Base-by-base conservation (phyloP, 192 early-diverging fungal species). In the Martensiomyces pterosporus region DNA sequence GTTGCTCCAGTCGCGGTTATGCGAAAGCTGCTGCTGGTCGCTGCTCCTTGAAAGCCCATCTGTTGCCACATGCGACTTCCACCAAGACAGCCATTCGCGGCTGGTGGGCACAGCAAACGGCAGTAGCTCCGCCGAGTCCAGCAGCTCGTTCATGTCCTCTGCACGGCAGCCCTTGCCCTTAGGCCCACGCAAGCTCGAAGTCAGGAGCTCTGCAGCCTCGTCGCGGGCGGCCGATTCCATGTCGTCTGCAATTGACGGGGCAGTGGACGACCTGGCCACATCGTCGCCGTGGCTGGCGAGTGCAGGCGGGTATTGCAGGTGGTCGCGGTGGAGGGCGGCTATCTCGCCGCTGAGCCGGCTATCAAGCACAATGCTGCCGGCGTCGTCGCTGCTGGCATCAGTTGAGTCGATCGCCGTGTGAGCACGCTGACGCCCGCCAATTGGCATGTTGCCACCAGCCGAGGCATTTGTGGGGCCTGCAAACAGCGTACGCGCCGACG, bases 61-160 rank as follows among this genome's bases (percentile, higher is more conserved):
- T 2, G 16, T 24, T 2, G 44, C 9, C 5, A 26, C 42, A 1
- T 46, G 49, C 14, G 44, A 37, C 47, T 54, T 54, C 74, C 74
- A 76, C 74, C 74, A 76, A 24, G 47, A 14, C 27, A 63, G 53
- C 67, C 67, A 66, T 36, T 76, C 72, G 36, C 67, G 68, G 39
- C 76, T 71, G 1, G 80, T 84, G 2, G 82, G 82, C 27, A 84
- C 66, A 7, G 80, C 75, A 57, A 84, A 84, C 45, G 82, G 80
- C 24, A 80, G 42, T 41, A 78, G 57, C 37, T 76, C 79, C 8
- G 49, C 47, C 0, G 80, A 67, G 41, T 84, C 82, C 17, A 76
- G 54, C 37, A 79, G 71, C 49, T 81, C 78, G 29, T 47, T 64
- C 62, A 77, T 73, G 50, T 72, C 61, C 25, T 74, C 60, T 0